Evolutionary conservation across 495 filamentous ascomycete genomes (phyloP).

Genomic region (Trichocladium antarcticum): DNA sequence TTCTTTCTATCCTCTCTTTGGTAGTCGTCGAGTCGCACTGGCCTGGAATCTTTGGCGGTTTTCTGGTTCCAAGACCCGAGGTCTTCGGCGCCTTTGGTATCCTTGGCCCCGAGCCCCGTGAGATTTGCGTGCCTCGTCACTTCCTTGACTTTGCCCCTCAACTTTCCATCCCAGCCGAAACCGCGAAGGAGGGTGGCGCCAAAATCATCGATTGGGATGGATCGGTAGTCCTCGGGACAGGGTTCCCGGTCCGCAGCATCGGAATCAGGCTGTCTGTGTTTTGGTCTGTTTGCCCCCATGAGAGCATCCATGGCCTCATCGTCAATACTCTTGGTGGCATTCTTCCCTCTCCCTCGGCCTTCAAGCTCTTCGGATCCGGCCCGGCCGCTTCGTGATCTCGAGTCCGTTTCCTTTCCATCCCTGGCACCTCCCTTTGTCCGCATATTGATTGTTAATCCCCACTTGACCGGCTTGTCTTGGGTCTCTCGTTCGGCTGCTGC

Average conservation of each 20-base stretch:
- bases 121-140: conserved; percentile 59
- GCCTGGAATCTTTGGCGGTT: conserved; percentile 17
- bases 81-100: conserved; percentile 61
- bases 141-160: conserved; percentile 39
- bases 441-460: conserved; percentile 36
- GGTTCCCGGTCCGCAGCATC: conserved; percentile 62
- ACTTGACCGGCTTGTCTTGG: conserved; percentile 30
- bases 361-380: conserved; percentile 13
- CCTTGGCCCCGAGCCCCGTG: conserved; percentile 71
- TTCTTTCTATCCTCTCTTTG: conserved; percentile 33
- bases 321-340: conserved; percentile 46
- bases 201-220: conserved; percentile 87
- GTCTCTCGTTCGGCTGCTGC: conserved; percentile 24
- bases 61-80: conserved; percentile 32
- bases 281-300: conserved; percentile 41
- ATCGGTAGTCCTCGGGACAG: conserved; percentile 71
- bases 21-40: conserved; percentile 38
- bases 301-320: conserved; percentile 73
- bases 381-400: background rate
- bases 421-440: conserved; percentile 7
- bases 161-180: conserved; percentile 92
- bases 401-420: background rate
- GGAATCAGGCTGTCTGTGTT: conserved; percentile 42
- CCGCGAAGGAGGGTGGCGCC: conserved; percentile 76
- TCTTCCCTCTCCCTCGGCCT: conserved; percentile 15